Base-by-base conservation (phyloP, 78 protist genomes). In the Speleostelium caveatum region DNA sequence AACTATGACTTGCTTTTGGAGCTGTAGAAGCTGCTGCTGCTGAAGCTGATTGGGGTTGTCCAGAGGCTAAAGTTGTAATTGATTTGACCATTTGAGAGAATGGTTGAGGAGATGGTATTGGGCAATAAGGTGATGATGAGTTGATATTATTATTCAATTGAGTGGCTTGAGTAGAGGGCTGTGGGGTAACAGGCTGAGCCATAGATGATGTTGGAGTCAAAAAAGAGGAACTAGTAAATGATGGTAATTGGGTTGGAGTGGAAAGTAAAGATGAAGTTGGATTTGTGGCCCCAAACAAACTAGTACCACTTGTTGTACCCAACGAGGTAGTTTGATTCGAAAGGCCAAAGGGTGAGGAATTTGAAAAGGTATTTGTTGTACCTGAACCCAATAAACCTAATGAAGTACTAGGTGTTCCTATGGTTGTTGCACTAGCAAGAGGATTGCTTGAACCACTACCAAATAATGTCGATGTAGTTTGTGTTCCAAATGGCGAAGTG, bases 31-130 rank as follows among this genome's bases (percentile, higher is more conserved):
- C 10, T 45, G n/a, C 30, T 16, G 59, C 24, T 0, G 91, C 26
- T 16, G 91, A 62, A 24, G 77, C 63, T 3, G 91, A 56, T 4
- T 22, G 32, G 1, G 10, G 55, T n/a, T 21, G 30, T 12, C 59
- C 14, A 1, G 62, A 2, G 16, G 62, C 30, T 7, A 24, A 24
- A 0, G 78, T 21, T 0, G 21, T 42, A 5, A 80, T 5, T 26
- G 75, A 42, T 12, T 83, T 83, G 12, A 83, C 36, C 7, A 68
- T 53, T 1, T 60, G n/a, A 6, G 67, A 32, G 22, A 80, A 24
- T 24, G 32, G 75, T 35, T 53, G 68, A 21, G 89, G 61, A 49
- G 68, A 28, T 28, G 91, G 62, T 1, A 83, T 53, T 67, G 91
- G 91, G 71, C 26, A 69, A 26, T 83, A 83, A 1, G 91, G 91